These are phyloP conservation scores for Russula sp. DNA, from an alignment of 768 basidiomycete genomes.

Conservation along the genomic window DNA sequence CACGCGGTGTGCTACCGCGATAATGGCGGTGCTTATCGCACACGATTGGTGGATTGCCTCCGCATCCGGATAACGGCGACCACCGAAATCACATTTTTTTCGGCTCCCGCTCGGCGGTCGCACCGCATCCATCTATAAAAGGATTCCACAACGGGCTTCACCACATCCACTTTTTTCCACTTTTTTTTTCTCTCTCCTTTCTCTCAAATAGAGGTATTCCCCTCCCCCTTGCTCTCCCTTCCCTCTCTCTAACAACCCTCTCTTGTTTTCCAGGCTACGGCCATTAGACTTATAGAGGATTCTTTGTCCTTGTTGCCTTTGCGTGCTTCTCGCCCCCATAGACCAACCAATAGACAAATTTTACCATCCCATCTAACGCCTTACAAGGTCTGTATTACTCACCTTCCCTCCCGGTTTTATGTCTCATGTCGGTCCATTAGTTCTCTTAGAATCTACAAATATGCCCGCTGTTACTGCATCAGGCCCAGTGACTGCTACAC, in stretches of 20 bases:
- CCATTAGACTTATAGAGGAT: constrained; percentile 56
- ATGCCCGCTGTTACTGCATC: constrained; percentile 77
- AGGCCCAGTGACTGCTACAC: constrained; percentile 47
- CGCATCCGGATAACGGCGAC: not conserved
- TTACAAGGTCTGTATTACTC: constrained; percentile 34
- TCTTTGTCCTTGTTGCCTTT: constrained; percentile 52
- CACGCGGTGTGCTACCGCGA: not conserved
- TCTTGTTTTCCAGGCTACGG: constrained; percentile 28
- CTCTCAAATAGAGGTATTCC: constrained; percentile 33
- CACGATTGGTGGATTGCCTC: not conserved
- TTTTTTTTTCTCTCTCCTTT: constrained; percentile 34
- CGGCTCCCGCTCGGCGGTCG: constrained; percentile 15
- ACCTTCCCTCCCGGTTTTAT: not conserved
- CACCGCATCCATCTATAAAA: constrained; percentile 2
- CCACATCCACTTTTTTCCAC: constrained; percentile 14
- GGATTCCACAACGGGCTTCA: no score
- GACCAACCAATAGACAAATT: constrained; percentile 27
- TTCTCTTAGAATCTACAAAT: constrained; percentile 41
- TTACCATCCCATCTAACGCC: constrained; percentile 29
- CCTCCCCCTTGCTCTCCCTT: constrained; percentile 20
- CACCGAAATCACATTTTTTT: constrained; percentile 9
- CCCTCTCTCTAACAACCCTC: not conserved
- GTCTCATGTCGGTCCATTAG: constrained; percentile 13
- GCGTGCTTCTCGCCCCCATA: constrained; percentile 33
- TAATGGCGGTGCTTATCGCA: not conserved